These are phyloP conservation scores for Boletus subcaerulescens DNA, from an alignment of 768 basidiomycete species.

Conservation along the genomic window DNA sequence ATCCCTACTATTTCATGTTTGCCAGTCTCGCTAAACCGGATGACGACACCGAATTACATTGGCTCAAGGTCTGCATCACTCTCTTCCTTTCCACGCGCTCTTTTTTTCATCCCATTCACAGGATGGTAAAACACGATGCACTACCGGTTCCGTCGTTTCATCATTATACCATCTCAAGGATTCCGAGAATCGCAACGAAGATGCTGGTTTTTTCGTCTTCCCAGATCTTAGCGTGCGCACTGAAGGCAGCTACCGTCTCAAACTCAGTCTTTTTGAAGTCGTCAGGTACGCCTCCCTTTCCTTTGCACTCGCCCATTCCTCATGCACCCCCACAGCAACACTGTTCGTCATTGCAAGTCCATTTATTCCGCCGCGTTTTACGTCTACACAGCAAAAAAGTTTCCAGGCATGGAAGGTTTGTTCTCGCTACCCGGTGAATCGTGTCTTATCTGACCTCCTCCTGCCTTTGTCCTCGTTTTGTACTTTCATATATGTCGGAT, in stretches of 20 bases:
- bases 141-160: conserved; percentile 87
- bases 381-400: conserved; percentile 95
- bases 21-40: conserved; percentile 87
- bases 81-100: not conserved
- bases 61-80: conserved; percentile 57
- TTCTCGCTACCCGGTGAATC: not conserved
- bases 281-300: conserved; percentile 59
- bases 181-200: conserved; percentile 54
- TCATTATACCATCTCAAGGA: conserved; percentile 90
- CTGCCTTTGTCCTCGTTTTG: conserved; percentile 11
- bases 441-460: conserved; percentile 23
- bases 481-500: conserved; percentile 11
- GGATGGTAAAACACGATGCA: conserved; percentile 90
- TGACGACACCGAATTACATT: conserved; percentile 85
- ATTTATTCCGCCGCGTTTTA: conserved; percentile 89
- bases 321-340: conserved; percentile 48
- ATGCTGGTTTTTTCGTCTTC: conserved; percentile 95
- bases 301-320: not conserved
- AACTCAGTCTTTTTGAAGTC: conserved; percentile 83
- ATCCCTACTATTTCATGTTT: conserved; percentile 96
- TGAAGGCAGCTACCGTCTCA: conserved; percentile 80
- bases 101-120: conserved; percentile 26
- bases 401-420: conserved; percentile 92
- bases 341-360: conserved; percentile 86
- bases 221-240: conserved; percentile 91